Evolutionary conservation across 73 alveolate species (phyloP), one percentile per base, ranked within the genome.

Genomic region (Urostyla sp.): DNA sequence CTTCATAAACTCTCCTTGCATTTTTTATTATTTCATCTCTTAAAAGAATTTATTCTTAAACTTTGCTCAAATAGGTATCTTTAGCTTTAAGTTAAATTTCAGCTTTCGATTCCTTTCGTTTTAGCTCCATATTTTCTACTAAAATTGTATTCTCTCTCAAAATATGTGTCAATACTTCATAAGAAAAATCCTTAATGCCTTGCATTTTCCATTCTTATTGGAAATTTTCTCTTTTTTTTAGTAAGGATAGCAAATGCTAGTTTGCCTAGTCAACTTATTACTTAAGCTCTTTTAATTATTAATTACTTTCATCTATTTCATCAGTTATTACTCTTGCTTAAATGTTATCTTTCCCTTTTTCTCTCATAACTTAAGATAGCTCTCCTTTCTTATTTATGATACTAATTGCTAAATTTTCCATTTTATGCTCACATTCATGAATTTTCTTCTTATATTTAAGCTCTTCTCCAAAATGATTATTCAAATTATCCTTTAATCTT

Each of bases 381-480:
- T 83, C 87, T 31, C 24, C 59, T 26, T 83, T 83, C 60, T 72
- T 75, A 32, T 49, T 4, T 7, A 56, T 20, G 36, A 75, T 43
- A 23, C 49, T 34, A 67, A 51, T 18, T 24, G 78, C 45, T 5
- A 52, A 10, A 0, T 50, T 5, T 24, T 75, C 79, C 69, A 75
- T 59, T 20, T 75, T 56, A 34, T 56, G 21, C 54, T 83, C 91
- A 32, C 53, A 27, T 32, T 83, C 87, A 38, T 44, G 72, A 0
- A 83, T 27, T 27, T 87, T 31, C 56, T 72, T 83, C 83, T 72
- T 83, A 1, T 78, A 38, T 50, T 73, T 72, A 3, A 44, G 43
- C 44, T 85, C 93, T n/a, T 58, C 89, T 15, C 49, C 46, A 56
- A 85, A 85, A 49, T 75, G 88, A 4, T 46, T 49, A 3, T 31